Evolutionary conservation across 2,329 filamentous ascomycete genomes (phyloP).

Genomic region (Drechmeria coniospora): DNA sequence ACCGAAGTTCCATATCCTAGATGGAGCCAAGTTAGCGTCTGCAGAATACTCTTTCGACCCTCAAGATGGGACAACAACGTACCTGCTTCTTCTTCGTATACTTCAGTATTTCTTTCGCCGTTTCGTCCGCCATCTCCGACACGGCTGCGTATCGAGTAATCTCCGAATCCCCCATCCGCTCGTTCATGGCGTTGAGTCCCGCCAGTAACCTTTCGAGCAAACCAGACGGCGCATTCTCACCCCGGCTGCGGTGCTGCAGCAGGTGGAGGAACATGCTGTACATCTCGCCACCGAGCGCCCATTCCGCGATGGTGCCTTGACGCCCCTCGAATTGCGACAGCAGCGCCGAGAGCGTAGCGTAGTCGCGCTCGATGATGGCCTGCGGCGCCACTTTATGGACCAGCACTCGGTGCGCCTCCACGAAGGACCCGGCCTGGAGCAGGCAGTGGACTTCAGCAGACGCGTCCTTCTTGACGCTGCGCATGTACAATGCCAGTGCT

Average conservation of each 20-base stretch:
- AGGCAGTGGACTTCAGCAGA: conserved; percentile 63
- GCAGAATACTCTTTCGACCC: conserved; percentile 4
- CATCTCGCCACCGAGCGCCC: conserved; percentile 66
- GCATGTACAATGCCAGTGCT: conserved; percentile 71
- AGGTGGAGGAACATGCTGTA: conserved; percentile 50
- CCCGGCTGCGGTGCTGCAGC: conserved; percentile 26
- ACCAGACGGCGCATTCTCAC: conserved; percentile 23
- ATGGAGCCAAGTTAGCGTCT: conserved; percentile 1
- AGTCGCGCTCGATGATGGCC: conserved; percentile 71
- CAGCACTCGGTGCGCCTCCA: conserved; percentile 74
- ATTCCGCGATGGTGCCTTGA: conserved; percentile 48
- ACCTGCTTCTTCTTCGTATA: conserved; percentile 41
- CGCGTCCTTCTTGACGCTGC: conserved; percentile 53
- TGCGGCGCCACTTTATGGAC: conserved; percentile 65
- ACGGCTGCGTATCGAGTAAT: conserved; percentile 52
- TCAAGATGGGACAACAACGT: conserved; percentile 12
- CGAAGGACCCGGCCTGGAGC: conserved; percentile 58
- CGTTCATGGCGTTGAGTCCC: conserved; percentile 40
- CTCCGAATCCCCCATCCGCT: conserved; percentile 24
- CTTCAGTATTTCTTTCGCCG: conserved; percentile 50
- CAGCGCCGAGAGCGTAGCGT: conserved; percentile 50
- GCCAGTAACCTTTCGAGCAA: conserved; percentile 41
- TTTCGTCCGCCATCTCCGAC: conserved; percentile 63
- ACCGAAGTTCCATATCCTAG: conserved; percentile 21
- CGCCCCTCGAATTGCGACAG: conserved; percentile 56